phyloP scores from a whole-genome alignment of 2,329 filamentous ascomycete genomes.

The Xylaria hypoxylon region DNA sequence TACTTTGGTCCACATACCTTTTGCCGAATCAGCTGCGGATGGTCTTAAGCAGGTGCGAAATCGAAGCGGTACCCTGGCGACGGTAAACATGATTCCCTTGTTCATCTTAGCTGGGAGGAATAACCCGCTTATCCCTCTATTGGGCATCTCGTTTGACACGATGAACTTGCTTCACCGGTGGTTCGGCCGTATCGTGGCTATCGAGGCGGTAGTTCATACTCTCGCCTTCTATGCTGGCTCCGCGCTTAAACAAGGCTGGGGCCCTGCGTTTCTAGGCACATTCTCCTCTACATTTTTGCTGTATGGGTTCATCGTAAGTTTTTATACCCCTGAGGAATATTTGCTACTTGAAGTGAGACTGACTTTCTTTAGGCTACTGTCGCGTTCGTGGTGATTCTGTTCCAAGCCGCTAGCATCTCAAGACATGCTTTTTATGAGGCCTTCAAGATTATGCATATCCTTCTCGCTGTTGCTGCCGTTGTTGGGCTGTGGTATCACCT shows the following conservation, averaged over 20 bases:
- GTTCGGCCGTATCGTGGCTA: conserved; percentile 79
- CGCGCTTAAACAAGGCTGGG: conserved; percentile 61
- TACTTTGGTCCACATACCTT: conserved; percentile 75
- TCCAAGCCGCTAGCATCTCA: conserved; percentile 77
- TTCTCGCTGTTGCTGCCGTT: conserved; percentile 68
- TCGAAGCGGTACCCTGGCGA: conserved; percentile 75
- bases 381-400: conserved; percentile 70
- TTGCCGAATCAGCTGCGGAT: conserved; percentile 58
- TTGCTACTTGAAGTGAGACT: conserved; percentile 19
- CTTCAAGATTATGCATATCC: conserved; percentile 79
- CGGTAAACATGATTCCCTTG: conserved; percentile 82
- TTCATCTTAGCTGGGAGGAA: conserved; percentile 81
- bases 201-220: conserved; percentile 76
- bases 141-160: conserved; percentile 82
- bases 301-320: conserved; percentile 72
- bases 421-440: conserved; percentile 84
- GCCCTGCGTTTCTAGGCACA: conserved; percentile 52
- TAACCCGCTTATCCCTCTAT: conserved; percentile 78
- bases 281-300: conserved; percentile 62
- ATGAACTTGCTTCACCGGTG: conserved; percentile 86
- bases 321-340: not conserved
- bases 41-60: conserved; percentile 69
- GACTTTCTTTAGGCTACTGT: conserved; percentile 60
- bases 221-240: conserved; percentile 66
- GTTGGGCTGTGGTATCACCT: conserved; percentile 76